Conservation (phyloP, 805 yeast species). For the Hanseniaspora vineae region DNA sequence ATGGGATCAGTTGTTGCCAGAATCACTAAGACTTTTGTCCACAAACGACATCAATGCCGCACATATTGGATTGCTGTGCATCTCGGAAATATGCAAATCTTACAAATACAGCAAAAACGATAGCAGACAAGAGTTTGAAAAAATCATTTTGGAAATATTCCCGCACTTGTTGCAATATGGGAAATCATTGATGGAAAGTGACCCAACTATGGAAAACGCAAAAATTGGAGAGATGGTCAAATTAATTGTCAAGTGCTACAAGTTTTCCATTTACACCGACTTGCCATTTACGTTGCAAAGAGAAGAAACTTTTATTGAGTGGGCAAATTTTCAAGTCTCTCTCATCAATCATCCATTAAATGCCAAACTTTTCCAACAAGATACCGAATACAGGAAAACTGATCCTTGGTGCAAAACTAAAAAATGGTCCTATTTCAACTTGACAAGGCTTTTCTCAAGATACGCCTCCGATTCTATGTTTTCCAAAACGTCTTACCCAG, state of each 20-base stretch:
- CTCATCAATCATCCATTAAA: conserved; percentile 45
- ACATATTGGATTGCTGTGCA: conserved; percentile 56
- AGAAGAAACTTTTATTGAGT: conserved; percentile 37
- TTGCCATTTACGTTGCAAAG: conserved; percentile 55
- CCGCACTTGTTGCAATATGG: conserved; percentile 60
- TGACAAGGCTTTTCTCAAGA: conserved; percentile 56
- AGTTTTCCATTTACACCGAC: conserved; percentile 61
- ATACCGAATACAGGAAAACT: conserved; percentile 24
- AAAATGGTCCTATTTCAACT: conserved; percentile 82
- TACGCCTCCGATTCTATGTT: conserved; percentile 43
- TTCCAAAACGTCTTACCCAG: conserved; percentile 41
- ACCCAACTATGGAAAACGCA: conserved; percentile 18
- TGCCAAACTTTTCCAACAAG: conserved; percentile 7
- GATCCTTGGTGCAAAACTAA: conserved; percentile 61
- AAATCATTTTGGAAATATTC: conserved; percentile 41
- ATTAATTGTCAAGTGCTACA: conserved; percentile 60
- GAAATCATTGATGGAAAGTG: conserved; percentile 31
- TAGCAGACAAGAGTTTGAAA: conserved; percentile 39
- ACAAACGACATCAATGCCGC: conserved; percentile 30
- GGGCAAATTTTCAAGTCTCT: conserved; percentile 69
- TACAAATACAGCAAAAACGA: conserved; percentile 61
- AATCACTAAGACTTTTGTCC: conserved; percentile 33
- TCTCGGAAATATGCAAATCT: conserved; percentile 55
- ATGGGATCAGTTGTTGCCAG: conserved; percentile 44
- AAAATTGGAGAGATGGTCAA: conserved; percentile 63